A percentile compares a stretch with the other conserved stretches of the same genome.
Evolutionary conservation across 1,284 basidiomycete species (phyloP).

Genomic region (Ganoderma leucocontextum): DNA sequence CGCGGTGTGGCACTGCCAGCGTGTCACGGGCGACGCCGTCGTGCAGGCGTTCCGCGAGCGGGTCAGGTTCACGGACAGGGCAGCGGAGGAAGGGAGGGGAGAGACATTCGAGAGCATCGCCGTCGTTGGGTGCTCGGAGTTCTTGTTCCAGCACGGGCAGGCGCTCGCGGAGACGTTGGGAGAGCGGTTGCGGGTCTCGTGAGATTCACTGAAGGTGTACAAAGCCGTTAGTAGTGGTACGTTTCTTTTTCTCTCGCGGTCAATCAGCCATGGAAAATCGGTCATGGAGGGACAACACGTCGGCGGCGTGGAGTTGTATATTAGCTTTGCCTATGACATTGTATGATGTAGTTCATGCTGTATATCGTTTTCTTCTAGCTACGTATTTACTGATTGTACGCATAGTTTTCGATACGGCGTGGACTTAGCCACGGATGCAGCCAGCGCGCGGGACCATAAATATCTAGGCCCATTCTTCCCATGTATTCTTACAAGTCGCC

Average conservation of each 20-base stretch:
- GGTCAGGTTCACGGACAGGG: slow-evolving; percentile 54
- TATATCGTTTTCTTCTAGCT: slow-evolving; percentile 1
- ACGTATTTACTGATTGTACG: neutral
- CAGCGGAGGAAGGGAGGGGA: slow-evolving; percentile 35
- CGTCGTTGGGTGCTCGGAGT: slow-evolving; percentile 57
- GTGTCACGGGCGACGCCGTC: slow-evolving; percentile 64
- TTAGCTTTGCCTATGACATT: neutral
- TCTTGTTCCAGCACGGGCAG: slow-evolving; percentile 50
- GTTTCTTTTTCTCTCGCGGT: neutral
- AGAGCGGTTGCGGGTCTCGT: slow-evolving; percentile 30
- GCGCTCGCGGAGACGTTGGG: slow-evolving; percentile 50
- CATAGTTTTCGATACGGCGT: neutral
- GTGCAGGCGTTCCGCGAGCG: slow-evolving; percentile 60
- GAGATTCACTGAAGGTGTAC: neutral
- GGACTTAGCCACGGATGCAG: neutral
- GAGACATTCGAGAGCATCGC: slow-evolving; percentile 52
- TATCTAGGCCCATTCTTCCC: neutral
- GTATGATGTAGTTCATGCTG: neutral
- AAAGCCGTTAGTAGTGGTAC: neutral
- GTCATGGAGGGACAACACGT: neutral
- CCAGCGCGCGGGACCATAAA: neutral
- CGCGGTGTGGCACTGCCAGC: slow-evolving; percentile 67
- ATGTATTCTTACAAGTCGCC: neutral
- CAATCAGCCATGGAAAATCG: neutral
- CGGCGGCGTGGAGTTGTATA: slow-evolving; percentile 1